These are phyloP conservation scores for Thozetella sp. DNA, from an alignment of 495 filamentous ascomycete species.

Conservation along the genomic window DNA sequence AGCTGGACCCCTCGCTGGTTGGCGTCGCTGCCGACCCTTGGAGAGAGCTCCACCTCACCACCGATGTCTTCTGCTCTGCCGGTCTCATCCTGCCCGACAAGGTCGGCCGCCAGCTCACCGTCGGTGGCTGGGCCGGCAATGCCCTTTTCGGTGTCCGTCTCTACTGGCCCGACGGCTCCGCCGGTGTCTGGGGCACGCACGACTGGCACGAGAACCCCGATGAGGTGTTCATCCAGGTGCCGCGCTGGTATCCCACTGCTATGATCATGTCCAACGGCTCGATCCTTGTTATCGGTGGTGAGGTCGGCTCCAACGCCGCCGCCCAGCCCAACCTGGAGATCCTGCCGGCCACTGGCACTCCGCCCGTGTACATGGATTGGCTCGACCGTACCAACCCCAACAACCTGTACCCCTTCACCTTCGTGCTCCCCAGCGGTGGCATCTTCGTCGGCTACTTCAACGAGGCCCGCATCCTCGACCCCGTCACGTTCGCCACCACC, in stretches of 20 bases:
- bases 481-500: constrained; percentile 53
- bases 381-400: constrained; percentile 65
- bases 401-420: constrained; percentile 65
- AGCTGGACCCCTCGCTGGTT: constrained; percentile 53
- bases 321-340: constrained; percentile 63
- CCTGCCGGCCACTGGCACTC: constrained; percentile 51
- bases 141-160: constrained; percentile 64
- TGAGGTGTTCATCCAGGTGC: constrained; percentile 55
- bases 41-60: constrained; percentile 63
- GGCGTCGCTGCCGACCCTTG: constrained; percentile 54
- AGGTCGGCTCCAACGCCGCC: constrained; percentile 61
- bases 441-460: constrained; percentile 71
- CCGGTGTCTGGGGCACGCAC: constrained; percentile 53
- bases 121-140: constrained; percentile 66
- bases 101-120: constrained; percentile 60
- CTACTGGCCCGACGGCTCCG: constrained; percentile 63
- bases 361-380: constrained; percentile 58
- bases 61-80: constrained; percentile 66
- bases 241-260: constrained; percentile 68
- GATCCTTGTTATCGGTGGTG: constrained; percentile 65
- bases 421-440: constrained; percentile 57
- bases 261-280: constrained; percentile 71
- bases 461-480: constrained; percentile 63
- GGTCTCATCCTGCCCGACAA: constrained; percentile 65
- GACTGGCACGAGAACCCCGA: constrained; percentile 69